Base-by-base conservation (phyloP, 1,284 basidiomycete genomes). In the Cutaneotrichosporon mucoides region DNA sequence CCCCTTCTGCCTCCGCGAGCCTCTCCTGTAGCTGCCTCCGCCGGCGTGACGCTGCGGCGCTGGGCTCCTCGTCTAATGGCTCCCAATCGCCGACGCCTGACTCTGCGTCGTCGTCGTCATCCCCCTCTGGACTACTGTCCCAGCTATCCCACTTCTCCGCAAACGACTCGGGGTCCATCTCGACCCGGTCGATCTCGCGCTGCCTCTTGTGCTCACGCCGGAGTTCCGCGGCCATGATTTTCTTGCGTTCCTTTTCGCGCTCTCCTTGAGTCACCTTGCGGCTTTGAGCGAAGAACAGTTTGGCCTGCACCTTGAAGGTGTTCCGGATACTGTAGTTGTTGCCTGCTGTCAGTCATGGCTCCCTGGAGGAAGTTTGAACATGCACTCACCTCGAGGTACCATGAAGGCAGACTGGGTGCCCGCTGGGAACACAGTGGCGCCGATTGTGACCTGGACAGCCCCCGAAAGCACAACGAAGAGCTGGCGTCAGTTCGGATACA, bases 291-390 rank as follows among this genome's bases (percentile, higher is more conserved):
- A 99, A 99, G 80, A 95, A 95, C 7, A 99, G 77, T 68, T 84
- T 86, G 10, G 88, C 89, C 9, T 37, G 37, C 7, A 41, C 37
- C 10, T 90, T 84, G 46, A 84, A 85, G 24, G 95, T 86, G 76
- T 98, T 98, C 70, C 88, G 84, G 72, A 99, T 90, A 56, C 84
- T 85, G 76, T 99, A 99, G 6, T 84, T 84, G 76, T 99, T 99
- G 35, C 92, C 92, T 89, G 68, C 11, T 42, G 59, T 57, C 46
- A 57, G 63, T n/a, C 12, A 43, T 35, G 57, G 15, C 16, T 35
- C 9, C 13, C 52, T 24, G 24, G 24, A 24, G 24, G 24, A 24
- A 24, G 24, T 24, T 24, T 24, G 34, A 10, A 33, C 40, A 24
- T 9, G 11, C 35, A 76, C 83, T 67, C 66, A 88, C 92, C 91